These are phyloP conservation scores for Pascua guehoae DNA, from an alignment of 1,284 basidiomycete genomes.

Conservation along the genomic window DNA sequence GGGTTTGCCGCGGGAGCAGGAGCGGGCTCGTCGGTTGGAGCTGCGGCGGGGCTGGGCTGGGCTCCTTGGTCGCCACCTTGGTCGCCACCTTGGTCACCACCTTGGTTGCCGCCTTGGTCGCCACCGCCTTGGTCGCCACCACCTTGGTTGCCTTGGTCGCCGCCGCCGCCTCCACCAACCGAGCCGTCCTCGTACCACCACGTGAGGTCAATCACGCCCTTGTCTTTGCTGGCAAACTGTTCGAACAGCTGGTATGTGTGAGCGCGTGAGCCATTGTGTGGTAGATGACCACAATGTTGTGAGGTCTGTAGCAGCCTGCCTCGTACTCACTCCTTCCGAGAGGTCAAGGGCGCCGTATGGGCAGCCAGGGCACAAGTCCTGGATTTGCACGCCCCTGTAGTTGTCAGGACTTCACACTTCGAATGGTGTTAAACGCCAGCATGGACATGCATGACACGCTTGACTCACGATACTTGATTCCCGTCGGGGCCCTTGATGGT, in stretches of 20 bases:
- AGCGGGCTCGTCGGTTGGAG: too few relatives aligned
- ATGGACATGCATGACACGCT: neutral
- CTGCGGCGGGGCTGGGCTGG: neutral
- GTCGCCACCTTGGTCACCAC: neutral
- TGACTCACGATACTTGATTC: conserved; percentile 38
- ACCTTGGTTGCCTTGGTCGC: neutral
- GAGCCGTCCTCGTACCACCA: conserved; percentile 1
- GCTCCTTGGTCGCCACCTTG: neutral
- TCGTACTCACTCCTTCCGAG: conserved; percentile 45
- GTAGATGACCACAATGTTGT: neutral
- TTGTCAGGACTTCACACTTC: conserved; percentile 56
- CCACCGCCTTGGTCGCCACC: neutral
- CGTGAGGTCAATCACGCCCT: neutral
- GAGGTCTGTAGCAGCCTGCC: neutral
- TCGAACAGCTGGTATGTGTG: conserved; percentile 1
- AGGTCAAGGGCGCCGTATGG: conserved; percentile 68
- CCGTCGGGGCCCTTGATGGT: conserved; percentile 64
- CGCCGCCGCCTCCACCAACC: neutral
- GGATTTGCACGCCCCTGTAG: conserved; percentile 59
- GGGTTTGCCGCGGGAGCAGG: too few relatives aligned
- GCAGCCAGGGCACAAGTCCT: conserved; percentile 56
- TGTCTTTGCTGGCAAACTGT: conserved; percentile 2
- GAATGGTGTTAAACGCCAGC: neutral
- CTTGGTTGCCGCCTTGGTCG: neutral
- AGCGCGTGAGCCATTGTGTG: too few relatives aligned